Conservation (phyloP, 1,139 yeast species). For the Suhomyces kunorum region DNA sequence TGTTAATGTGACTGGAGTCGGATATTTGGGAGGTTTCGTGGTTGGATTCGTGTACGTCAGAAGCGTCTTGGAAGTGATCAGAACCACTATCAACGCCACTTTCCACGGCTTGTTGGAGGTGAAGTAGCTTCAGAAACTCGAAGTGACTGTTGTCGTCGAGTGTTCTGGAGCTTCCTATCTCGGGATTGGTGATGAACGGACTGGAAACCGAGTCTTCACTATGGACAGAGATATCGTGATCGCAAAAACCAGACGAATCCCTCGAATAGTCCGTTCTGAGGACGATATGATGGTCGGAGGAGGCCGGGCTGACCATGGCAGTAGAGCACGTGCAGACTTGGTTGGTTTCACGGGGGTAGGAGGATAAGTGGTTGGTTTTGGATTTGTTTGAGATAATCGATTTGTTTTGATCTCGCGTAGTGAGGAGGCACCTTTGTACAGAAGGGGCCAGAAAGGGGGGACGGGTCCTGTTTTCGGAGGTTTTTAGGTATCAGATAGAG, state of each 20-base stretch:
- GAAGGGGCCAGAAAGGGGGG: neutral
- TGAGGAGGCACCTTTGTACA: no score
- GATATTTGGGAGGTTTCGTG: conserved; percentile 8
- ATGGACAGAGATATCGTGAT: neutral
- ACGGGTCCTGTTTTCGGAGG: neutral
- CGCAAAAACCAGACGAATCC: neutral
- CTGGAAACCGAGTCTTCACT: conserved; percentile 24
- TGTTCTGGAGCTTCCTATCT: conserved; percentile 5
- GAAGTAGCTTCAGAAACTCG: conserved; percentile 7
- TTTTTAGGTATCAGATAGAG: neutral
- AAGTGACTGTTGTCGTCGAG: conserved; percentile 3
- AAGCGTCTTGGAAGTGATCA: conserved; percentile 12
- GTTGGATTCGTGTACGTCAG: conserved; percentile 5
- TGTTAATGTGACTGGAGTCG: neutral
- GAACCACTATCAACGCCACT: conserved; percentile 8
- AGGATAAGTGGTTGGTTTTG: neutral
- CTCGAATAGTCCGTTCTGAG: neutral
- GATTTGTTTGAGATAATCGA: neutral
- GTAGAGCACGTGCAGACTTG: neutral
- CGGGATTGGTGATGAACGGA: conserved; percentile 35
- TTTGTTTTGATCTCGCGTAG: conserved; percentile 10
- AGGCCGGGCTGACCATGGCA: neutral
- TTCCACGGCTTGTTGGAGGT: neutral
- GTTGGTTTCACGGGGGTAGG: neutral
- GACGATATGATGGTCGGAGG: neutral